Evolutionary conservation across 1,284 basidiomycete species (phyloP).

Genomic region (Laetiporus sulphureus): DNA sequence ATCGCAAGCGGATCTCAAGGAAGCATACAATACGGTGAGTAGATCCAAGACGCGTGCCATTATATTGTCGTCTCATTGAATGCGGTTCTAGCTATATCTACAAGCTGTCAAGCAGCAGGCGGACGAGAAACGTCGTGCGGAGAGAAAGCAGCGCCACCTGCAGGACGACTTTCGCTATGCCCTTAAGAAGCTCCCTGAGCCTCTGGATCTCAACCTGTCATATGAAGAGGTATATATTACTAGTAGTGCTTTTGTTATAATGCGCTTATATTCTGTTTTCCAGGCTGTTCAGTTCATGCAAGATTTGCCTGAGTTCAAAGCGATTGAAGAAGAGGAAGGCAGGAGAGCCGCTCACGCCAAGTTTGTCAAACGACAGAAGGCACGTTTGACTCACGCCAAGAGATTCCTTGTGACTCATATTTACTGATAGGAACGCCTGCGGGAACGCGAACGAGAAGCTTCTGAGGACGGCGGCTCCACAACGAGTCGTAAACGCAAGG

Average conservation of each 20-base stretch:
- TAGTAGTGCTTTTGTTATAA: background rate
- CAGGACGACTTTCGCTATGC: conserved; percentile 97
- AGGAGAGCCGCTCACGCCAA: conserved; percentile 77
- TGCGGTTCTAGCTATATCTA: conserved; percentile 53
- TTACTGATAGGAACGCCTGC: conserved; percentile 57
- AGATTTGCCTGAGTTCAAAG: conserved; percentile 78
- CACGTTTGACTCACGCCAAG: conserved; percentile 20
- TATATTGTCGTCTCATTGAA: conserved; percentile 5
- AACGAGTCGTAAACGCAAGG: conserved; percentile 70
- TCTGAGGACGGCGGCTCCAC: conserved; percentile 77
- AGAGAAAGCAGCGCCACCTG: conserved; percentile 79
- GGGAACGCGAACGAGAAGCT: conserved; percentile 65
- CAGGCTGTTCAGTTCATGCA: conserved; percentile 73
- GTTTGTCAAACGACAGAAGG: conserved; percentile 84
- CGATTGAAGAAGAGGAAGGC: conserved; percentile 77
- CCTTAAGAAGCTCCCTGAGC: conserved; percentile 80
- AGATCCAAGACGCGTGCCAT: conserved; percentile 10
- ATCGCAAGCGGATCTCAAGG: conserved; percentile 46
- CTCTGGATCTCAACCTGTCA: conserved; percentile 63
- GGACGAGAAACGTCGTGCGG: conserved; percentile 76
- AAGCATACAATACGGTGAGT: conserved; percentile 64
- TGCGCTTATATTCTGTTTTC: background rate
- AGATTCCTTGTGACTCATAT: background rate
- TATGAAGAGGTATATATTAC: conserved; percentile 67
- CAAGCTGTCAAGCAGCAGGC: conserved; percentile 67